Base-by-base conservation (phyloP, 345 rosid genomes). In the Eucalyptus regnans region DNA sequence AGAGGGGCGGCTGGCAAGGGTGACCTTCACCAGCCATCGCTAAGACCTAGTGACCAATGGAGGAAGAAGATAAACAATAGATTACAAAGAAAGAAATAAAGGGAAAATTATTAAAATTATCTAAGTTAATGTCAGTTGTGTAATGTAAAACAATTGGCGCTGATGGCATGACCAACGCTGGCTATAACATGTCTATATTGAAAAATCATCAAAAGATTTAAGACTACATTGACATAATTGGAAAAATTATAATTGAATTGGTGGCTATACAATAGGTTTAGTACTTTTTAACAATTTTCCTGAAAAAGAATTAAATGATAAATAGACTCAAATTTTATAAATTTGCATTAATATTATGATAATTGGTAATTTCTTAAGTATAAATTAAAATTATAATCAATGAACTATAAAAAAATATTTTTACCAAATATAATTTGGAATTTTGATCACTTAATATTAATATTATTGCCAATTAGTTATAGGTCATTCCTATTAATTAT, bases 141-240 rank as follows among this genome's bases (percentile, higher is more conserved):
- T 12, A 4, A 27, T 27, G 16, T 60, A 29, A 62, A 14, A 58
- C 0, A 0, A 0, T 23, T 58, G 14, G 64, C 7, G 0, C 4
- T 2, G 1, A 10, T 8, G 20, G 27, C 5, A 27, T 12, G 27
- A 22, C 1, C 1, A 0, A 22, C 12, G 5, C 1, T 6, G 0
- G 31, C 33, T 6, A 5, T 4, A 29, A 2, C 9, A 29, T 0
- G 8, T 29, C 16, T 62, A 29, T n/a, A 29, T 62, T 29, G 14
- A 13, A n/a, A 66, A 64, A 14, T 14, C 20, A 64, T 64, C 18
- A 64, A 14, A 64, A n/a, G 41, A 31, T n/a, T 66, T 66, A n/a
- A n/a, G 9, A 64, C 8, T 64, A 14, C 3, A 64, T 64, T n/a
- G 5, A 31, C 37, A 64, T n/a, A 64, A 64, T 22, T 56, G 0